Evolutionary conservation across 139 green algal species (phyloP).

Genomic region (Haematococcus lacustris): DNA sequence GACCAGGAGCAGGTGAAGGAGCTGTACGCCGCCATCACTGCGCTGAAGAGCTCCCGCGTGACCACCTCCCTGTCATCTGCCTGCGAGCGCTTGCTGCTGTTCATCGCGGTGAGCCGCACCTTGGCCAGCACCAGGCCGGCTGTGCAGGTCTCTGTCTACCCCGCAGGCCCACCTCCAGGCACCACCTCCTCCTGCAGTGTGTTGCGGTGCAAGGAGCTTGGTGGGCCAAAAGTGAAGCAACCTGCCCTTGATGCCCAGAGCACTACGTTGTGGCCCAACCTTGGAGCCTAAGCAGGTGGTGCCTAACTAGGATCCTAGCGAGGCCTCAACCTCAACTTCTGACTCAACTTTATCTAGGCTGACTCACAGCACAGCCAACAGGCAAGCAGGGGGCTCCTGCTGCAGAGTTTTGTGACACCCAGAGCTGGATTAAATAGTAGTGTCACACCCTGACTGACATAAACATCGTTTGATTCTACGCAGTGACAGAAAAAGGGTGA

Average conservation of each 20-base stretch:
- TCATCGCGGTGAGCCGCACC: slow-evolving; percentile 3
- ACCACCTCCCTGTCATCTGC: background rate
- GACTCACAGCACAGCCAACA: no score
- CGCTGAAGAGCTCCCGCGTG: background rate
- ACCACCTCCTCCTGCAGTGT: background rate
- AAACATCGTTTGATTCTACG: no score
- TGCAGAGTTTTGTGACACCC: no score
- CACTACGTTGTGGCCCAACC: background rate
- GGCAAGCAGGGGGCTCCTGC: no score
- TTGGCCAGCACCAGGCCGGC: background rate
- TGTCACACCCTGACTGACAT: no score
- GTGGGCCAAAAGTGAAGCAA: background rate
- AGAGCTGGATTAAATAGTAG: no score
- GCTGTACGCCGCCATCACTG: background rate
- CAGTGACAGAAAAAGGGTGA: no score
- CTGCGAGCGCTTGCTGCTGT: background rate
- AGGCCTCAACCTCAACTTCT: no score
- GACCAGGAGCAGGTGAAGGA: background rate
- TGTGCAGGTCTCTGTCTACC: background rate
- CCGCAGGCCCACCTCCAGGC: background rate
- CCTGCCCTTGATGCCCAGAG: background rate
- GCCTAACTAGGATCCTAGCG: no score
- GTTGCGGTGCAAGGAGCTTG: background rate
- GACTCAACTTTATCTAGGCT: no score
- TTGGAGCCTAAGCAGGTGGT: no score